A percentile compares a stretch with the other conserved stretches of the same genome.
Evolutionary conservation across 2,329 filamentous ascomycete species (phyloP).

Genomic region (Calonectria crousiana): DNA sequence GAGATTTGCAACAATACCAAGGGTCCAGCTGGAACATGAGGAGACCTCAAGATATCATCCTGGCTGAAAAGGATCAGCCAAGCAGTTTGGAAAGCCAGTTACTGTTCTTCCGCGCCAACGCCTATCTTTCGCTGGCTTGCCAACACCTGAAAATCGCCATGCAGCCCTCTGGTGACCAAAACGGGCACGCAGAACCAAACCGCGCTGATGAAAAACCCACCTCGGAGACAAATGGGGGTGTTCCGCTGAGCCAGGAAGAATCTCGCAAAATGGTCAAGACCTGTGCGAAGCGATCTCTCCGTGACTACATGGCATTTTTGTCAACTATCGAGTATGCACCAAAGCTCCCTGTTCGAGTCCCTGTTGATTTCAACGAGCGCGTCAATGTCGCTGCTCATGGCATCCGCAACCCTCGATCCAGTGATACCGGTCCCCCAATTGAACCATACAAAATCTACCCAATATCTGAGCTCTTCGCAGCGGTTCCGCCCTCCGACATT

Average conservation of each 20-base stretch:
- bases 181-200: constrained; percentile 16
- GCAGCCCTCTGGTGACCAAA: constrained; percentile 26
- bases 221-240: constrained; percentile 10
- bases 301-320: constrained; percentile 80
- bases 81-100: constrained; percentile 81
- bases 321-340: constrained; percentile 84
- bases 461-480: constrained; percentile 76
- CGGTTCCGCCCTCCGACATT: constrained; percentile 74
- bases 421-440: constrained; percentile 40
- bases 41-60: constrained; percentile 49
- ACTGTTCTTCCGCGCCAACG: constrained; percentile 79
- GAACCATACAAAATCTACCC: constrained; percentile 56
- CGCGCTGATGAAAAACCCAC: neutral
- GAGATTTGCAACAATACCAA: constrained; percentile 61
- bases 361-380: constrained; percentile 68
- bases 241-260: constrained; percentile 36
- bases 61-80: constrained; percentile 69
- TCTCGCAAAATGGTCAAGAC: constrained; percentile 75
- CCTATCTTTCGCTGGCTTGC: constrained; percentile 79
- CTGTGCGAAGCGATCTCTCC: constrained; percentile 80
- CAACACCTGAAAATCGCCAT: constrained; percentile 71
- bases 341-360: constrained; percentile 70
- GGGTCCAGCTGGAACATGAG: constrained; percentile 36
- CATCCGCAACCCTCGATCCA: constrained; percentile 55
- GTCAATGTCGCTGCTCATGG: constrained; percentile 68